Evolutionary conservation across 1,284 basidiomycete genomes (phyloP).

Genomic region (Ustilago crameri): DNA sequence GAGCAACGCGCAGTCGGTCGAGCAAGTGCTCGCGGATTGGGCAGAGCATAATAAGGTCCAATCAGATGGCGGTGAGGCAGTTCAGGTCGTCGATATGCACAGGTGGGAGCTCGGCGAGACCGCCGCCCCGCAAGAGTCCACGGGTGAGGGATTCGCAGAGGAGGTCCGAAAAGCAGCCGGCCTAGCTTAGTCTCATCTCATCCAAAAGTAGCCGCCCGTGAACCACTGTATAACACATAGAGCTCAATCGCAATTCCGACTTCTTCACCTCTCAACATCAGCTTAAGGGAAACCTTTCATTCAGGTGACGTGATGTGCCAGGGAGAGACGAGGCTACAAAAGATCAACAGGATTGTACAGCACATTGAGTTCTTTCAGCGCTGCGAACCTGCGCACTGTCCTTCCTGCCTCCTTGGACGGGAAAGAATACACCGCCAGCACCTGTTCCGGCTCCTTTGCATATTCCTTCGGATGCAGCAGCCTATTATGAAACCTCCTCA

Average conservation of each 20-base stretch:
- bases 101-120: constrained; percentile 69
- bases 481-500: constrained; percentile 26
- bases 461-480: constrained; percentile 29
- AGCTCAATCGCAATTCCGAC: too few species aligned
- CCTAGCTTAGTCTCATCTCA: constrained; percentile 22
- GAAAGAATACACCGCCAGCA: constrained; percentile 33
- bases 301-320: neutral
- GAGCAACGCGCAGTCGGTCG: constrained; percentile 73
- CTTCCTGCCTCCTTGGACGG: constrained; percentile 22
- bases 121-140: constrained; percentile 31
- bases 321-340: constrained; percentile 10
- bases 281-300: too few species aligned
- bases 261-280: constrained; percentile 8
- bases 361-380: constrained; percentile 27
- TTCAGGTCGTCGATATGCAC: constrained; percentile 68
- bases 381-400: constrained; percentile 35
- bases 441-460: constrained; percentile 20
- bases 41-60: constrained; percentile 72
- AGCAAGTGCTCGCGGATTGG: constrained; percentile 77
- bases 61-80: constrained; percentile 13
- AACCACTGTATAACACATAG: too few species aligned
- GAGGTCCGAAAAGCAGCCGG: constrained; percentile 64
- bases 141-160: constrained; percentile 49
- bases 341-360: constrained; percentile 18
- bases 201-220: too few species aligned